Evolutionary conservation across 495 filamentous ascomycete genomes (phyloP).

Genomic region (Delitschia confertaspora): DNA sequence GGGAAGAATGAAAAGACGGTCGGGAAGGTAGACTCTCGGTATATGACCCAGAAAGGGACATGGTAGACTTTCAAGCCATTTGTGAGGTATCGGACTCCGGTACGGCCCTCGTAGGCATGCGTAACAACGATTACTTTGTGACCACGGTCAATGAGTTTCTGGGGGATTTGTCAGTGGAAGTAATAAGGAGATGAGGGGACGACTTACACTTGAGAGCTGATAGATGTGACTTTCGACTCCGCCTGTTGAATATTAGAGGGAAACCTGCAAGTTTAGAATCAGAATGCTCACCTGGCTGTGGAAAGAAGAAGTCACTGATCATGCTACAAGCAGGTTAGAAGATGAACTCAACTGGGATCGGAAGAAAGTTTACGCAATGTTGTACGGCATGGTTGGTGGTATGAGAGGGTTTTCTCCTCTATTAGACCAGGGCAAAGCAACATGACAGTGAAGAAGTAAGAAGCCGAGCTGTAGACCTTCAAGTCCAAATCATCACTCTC

Average conservation of each 20-base stretch:
- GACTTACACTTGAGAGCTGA: slow-evolving; percentile 61
- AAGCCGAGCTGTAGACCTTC: too few species aligned
- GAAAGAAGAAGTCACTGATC: slow-evolving; percentile 99
- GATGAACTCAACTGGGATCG: neutral
- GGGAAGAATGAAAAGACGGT: slow-evolving; percentile 99
- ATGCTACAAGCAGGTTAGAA: slow-evolving; percentile 46
- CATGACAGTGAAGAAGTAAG: too few species aligned
- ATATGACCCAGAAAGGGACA: slow-evolving; percentile 90
- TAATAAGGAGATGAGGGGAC: neutral
- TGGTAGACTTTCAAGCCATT: slow-evolving; percentile 98
- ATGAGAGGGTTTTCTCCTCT: slow-evolving; percentile 16
- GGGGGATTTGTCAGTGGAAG: slow-evolving; percentile 48
- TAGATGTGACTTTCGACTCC: slow-evolving; percentile 98
- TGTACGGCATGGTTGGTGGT: slow-evolving; percentile 51
- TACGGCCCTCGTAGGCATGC: slow-evolving; percentile 86
- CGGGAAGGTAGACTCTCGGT: slow-evolving; percentile 88
- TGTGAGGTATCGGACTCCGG: slow-evolving; percentile 91
- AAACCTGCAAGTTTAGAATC: neutral
- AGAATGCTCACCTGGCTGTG: slow-evolving; percentile 73
- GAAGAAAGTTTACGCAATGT: slow-evolving; percentile 55
- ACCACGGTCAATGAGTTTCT: slow-evolving; percentile 89
- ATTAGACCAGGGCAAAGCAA: neutral
- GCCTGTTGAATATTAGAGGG: slow-evolving; percentile 37
- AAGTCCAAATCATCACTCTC: too few species aligned
- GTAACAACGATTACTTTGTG: slow-evolving; percentile 98